phyloP scores from a whole-genome alignment of 768 basidiomycete genomes.

The Boletus edulis region DNA sequence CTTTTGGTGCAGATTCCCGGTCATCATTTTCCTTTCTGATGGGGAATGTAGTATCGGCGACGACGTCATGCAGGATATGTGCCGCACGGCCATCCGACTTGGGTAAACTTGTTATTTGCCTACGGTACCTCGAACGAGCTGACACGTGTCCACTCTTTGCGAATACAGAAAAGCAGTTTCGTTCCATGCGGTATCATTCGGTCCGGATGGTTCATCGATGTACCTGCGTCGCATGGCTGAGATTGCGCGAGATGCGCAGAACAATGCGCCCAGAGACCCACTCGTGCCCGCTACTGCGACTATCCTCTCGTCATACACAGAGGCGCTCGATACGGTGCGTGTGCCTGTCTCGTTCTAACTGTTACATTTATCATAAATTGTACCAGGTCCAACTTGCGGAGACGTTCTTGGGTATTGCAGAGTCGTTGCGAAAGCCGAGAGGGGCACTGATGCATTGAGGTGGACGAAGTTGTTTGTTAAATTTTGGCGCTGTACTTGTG shows the following conservation, averaged over 20 bases:
- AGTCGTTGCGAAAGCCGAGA: conserved; percentile 55
- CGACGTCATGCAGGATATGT: conserved; percentile 37
- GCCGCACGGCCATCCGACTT: conserved; percentile 39
- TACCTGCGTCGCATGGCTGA: conserved; percentile 48
- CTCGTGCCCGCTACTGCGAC: conserved; percentile 30
- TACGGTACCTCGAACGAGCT: background rate
- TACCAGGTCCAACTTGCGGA: conserved; percentile 51
- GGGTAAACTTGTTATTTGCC: conserved; percentile 35
- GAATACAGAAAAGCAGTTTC: conserved; percentile 48
- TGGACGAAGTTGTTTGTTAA: too few species aligned
- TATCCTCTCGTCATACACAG: conserved; percentile 45
- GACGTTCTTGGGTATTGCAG: conserved; percentile 57
- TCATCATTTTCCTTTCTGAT: conserved; percentile 39
- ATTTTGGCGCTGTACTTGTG: too few species aligned
- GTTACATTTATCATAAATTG: too few species aligned
- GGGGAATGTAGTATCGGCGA: conserved; percentile 47
- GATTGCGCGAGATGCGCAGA: conserved; percentile 48
- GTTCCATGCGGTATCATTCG: conserved; percentile 61
- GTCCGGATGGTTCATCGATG: conserved; percentile 24
- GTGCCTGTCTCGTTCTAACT: too few species aligned
- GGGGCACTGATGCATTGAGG: conserved; percentile 42
- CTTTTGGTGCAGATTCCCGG: conserved; percentile 12
- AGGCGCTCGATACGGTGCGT: conserved; percentile 50
- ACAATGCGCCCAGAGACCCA: conserved; percentile 40
- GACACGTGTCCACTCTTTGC: background rate